Evolutionary conservation across 2,329 filamentous ascomycete species (phyloP), one percentile per base, ranked within the genome.

Genomic region (Xylariaceae sp.): DNA sequence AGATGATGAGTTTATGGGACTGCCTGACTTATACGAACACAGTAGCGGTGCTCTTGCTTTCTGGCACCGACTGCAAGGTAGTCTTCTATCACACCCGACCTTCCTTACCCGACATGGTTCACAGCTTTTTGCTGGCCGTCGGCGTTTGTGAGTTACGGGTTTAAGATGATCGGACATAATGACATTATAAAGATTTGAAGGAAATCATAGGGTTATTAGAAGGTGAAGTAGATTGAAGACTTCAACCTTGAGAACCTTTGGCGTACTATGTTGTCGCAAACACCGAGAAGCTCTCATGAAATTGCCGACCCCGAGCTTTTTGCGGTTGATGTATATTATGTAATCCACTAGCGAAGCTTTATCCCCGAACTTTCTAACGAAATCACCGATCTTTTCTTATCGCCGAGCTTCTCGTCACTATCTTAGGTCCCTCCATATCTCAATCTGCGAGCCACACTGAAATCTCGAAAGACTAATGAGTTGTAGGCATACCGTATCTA

Each of bases 31-130:
- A 16, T 64, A 64, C 37, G 54, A 57, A 41, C 61, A 63, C 18
- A 42, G 32, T 23, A 64, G 40, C 21, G 59, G 53, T 37, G 61
- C 57, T 40, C 61, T 45, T 4, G 61, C 58, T 37, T 57, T 42
- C 42, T 52, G 32, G 43, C 61, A 64, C 14, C 57, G 54, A 16
- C 44, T 58, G 21, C 61, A 64, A n/a, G 61, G 61, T 14, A 57
- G 46, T 18, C 60, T 55, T 14, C 60, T 50, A 21, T 64, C 60
- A 37, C 61, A 64, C 20, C 56, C 56, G 20, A 62, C 43, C 20
- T 64, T 64, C 12, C 61, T 59, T 47, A 54, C 32, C 9, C 61
- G 61, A 37, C 61, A 63, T 16, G 56, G 52, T 23, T 63, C 61
- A 37, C 61, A 63, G 41, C 59, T 63, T 52, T 61, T 63, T 40